Evolutionary conservation across 2,329 filamentous ascomycete species (phyloP).

Genomic region (Fusarium tuaranense): DNA sequence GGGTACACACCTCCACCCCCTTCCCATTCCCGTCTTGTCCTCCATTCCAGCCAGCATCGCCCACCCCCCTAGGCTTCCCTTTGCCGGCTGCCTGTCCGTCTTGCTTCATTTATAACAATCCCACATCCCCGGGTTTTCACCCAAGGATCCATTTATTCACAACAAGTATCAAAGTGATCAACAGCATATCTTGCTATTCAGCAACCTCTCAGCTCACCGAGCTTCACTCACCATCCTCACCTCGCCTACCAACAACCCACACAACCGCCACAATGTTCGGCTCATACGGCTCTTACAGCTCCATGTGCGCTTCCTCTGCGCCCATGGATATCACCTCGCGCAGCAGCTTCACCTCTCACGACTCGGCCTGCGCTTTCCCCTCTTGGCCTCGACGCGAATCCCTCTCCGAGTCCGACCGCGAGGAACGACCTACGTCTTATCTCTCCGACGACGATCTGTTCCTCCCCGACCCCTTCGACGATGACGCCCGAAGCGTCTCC

Average conservation of each 20-base stretch:
- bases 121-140: conserved; percentile 41
- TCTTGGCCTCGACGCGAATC: conserved; percentile 69
- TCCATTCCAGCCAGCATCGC: conserved; percentile 36
- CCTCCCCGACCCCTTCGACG: conserved; percentile 62
- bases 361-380: conserved; percentile 66
- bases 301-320: conserved; percentile 56
- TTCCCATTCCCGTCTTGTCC: conserved; percentile 19
- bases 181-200: conserved; percentile 30
- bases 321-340: conserved; percentile 61
- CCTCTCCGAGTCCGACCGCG: conserved; percentile 57
- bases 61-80: conserved; percentile 39
- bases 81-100: conserved; percentile 39
- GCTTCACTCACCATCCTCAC: conserved; percentile 35
- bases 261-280: conserved; percentile 58
- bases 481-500: conserved; percentile 61
- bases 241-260: conserved; percentile 30
- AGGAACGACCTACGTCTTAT: conserved; percentile 64
- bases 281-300: conserved; percentile 64
- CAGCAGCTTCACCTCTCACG: conserved; percentile 54
- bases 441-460: conserved; percentile 75
- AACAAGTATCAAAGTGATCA: conserved; percentile 34
- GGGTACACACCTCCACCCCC: conserved; percentile 5
- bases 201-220: conserved; percentile 34
- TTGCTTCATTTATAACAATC: conserved; percentile 45
- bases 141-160: conserved; percentile 33